Evolutionary conservation across 2,329 filamentous ascomycete genomes (phyloP).

Genomic region (Xylariomycetidae sp.): DNA sequence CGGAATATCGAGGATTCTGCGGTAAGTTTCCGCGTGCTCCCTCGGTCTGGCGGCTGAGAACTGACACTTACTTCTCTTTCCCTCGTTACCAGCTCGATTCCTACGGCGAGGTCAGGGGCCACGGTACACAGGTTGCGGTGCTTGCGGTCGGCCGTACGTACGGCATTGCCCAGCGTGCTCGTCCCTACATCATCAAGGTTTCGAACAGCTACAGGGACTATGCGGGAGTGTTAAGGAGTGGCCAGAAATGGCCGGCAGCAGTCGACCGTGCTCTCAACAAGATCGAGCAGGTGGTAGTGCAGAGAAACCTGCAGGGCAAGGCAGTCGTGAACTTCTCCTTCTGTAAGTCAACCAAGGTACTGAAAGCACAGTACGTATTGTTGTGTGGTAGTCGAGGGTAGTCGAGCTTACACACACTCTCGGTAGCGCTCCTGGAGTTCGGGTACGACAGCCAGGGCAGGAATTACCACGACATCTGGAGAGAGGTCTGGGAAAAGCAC

Average conservation of each 20-base stretch:
- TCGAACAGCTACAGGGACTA: background rate
- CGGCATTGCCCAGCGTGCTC: background rate
- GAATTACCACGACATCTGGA: too few relatives aligned
- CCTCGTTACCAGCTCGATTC: too few relatives aligned
- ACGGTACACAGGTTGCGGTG: background rate
- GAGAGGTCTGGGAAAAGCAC: background rate
- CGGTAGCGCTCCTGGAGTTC: too few relatives aligned
- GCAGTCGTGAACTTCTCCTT: background rate
- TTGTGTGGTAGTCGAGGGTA: too few relatives aligned
- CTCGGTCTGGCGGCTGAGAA: too few relatives aligned
- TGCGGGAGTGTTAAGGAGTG: background rate
- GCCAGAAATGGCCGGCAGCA: background rate
- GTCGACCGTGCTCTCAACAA: background rate
- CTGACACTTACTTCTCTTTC: too few relatives aligned
- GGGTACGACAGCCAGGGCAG: too few relatives aligned
- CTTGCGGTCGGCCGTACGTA: background rate
- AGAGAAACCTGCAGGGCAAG: background rate
- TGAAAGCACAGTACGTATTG: too few relatives aligned
- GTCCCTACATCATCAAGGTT: background rate
- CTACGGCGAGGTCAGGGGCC: background rate
- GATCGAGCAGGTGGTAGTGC: background rate
- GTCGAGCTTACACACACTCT: too few relatives aligned
- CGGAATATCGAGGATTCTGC: too few relatives aligned
- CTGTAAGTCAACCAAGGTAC: too few relatives aligned
- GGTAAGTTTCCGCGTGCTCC: too few relatives aligned